Percentiles rank a stretch among this genome's conserved stretches.
Evolutionary conservation across 306 rosid species (phyloP).

Genomic region (Dalbergia cochinchinensis): DNA sequence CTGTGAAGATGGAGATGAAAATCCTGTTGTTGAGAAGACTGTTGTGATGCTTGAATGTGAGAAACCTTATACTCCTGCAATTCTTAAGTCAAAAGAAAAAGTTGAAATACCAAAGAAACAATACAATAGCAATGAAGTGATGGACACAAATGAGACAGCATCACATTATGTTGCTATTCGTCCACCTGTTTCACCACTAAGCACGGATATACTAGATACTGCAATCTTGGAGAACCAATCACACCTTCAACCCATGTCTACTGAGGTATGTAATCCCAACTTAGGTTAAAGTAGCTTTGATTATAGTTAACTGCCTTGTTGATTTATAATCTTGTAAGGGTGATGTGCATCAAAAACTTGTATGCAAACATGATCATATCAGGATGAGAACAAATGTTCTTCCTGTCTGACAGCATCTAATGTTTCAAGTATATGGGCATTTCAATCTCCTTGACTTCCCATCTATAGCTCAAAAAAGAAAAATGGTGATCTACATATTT

Average conservation of each 20-base stretch:
- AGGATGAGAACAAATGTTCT: slow-evolving; percentile 27
- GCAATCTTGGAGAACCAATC: slow-evolving; percentile 57
- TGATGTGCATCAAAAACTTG: not conserved
- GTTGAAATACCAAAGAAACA: slow-evolving; percentile 39
- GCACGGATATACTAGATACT: slow-evolving; percentile 52
- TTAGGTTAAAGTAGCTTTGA: slow-evolving; percentile 21
- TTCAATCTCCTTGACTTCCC: not conserved
- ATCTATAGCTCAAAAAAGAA: not conserved
- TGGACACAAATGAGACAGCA: slow-evolving; percentile 52
- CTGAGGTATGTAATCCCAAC: slow-evolving; percentile 66
- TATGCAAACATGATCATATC: not conserved
- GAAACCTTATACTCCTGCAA: slow-evolving; percentile 59
- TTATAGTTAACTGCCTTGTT: slow-evolving; percentile 23
- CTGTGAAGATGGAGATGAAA: slow-evolving; percentile 64
- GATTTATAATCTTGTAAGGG: slow-evolving; percentile 8
- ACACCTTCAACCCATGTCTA: slow-evolving; percentile 50
- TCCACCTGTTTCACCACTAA: slow-evolving; percentile 60
- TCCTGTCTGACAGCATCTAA: not conserved
- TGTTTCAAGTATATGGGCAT: slow-evolving; percentile 8
- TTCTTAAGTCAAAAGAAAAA: slow-evolving; percentile 51
- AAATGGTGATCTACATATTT: not conserved
- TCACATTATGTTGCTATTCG: slow-evolving; percentile 58
- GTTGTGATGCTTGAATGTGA: slow-evolving; percentile 80
- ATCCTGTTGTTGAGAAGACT: slow-evolving; percentile 83
- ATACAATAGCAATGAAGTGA: slow-evolving; percentile 40